Percentiles rank a stretch among this genome's conserved stretches.
Evolutionary conservation across 306 rosid genomes (phyloP).

Genomic region (Lablab purpureus): DNA sequence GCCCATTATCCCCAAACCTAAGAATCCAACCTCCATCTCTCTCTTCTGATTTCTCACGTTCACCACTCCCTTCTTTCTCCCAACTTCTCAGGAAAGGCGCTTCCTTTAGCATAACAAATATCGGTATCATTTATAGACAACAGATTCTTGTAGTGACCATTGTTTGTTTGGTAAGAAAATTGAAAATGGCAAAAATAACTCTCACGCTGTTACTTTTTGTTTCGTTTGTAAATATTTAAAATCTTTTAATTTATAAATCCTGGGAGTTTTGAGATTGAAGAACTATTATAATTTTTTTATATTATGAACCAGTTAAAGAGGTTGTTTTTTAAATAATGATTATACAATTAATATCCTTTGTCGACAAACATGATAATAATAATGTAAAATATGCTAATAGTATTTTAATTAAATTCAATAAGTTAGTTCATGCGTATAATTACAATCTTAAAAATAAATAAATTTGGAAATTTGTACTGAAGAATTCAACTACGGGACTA

Average conservation of each 20-base stretch:
- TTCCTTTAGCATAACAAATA: conserved; percentile 5
- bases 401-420: not conserved
- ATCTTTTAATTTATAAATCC: not conserved
- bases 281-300: not conserved
- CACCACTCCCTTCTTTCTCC: not conserved
- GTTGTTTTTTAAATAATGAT: not conserved
- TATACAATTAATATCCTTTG: not conserved
- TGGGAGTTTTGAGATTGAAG: not conserved
- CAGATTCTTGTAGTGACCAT: not conserved
- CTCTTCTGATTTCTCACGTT: conserved; percentile 21
- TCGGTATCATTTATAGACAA: not conserved
- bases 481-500: no score
- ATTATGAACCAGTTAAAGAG: not conserved
- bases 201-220: not conserved
- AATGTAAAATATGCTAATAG: not conserved
- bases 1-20: conserved; percentile 95
- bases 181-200: conserved; percentile 14
- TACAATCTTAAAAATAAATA: not conserved
- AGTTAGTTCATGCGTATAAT: not conserved
- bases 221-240: not conserved
- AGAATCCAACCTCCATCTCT: conserved; percentile 75
- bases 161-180: not conserved
- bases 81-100: not conserved
- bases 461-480: not conserved
- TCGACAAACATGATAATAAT: not conserved